phyloP scores from a whole-genome alignment of 768 basidiomycete genomes.

The Tulasnella sp. region DNA sequence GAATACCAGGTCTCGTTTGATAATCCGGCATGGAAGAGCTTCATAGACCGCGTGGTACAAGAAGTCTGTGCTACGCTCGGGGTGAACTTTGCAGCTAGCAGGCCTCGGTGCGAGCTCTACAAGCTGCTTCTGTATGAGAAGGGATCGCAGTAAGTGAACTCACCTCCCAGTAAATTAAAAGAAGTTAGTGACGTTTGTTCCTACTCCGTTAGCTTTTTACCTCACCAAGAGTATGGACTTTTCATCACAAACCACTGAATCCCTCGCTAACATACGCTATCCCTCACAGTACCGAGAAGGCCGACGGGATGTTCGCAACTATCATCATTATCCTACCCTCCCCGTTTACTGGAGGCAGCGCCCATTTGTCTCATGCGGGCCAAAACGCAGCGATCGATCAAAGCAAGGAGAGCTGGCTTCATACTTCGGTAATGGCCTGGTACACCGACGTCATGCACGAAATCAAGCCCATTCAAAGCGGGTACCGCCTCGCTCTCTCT shows the following conservation, averaged over 20 bases:
- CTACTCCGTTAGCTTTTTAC: slow-evolving; percentile 39
- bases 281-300: slow-evolving; percentile 44
- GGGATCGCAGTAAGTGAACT: slow-evolving; percentile 47
- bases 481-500: slow-evolving; percentile 49
- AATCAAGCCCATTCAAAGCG: slow-evolving; percentile 47
- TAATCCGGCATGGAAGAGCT: slow-evolving; percentile 44
- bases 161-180: background rate
- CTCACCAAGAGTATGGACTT: slow-evolving; percentile 46
- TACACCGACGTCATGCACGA: slow-evolving; percentile 53
- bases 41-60: slow-evolving; percentile 34
- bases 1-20: slow-evolving; percentile 38
- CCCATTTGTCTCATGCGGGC: slow-evolving; percentile 43
- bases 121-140: slow-evolving; percentile 49
- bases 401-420: slow-evolving; percentile 34
- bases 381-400: slow-evolving; percentile 40
- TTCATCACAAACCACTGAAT: background rate
- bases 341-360: slow-evolving; percentile 45
- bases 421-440: slow-evolving; percentile 47
- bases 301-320: slow-evolving; percentile 51
- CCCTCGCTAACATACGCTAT: background rate
- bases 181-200: background rate
- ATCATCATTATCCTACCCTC: slow-evolving; percentile 49
- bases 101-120: slow-evolving; percentile 43
- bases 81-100: slow-evolving; percentile 34
- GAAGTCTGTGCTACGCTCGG: slow-evolving; percentile 42